phyloP scores from a whole-genome alignment of 2,329 filamentous ascomycete species.

The Dryadomyces quercus-mongolicae region DNA sequence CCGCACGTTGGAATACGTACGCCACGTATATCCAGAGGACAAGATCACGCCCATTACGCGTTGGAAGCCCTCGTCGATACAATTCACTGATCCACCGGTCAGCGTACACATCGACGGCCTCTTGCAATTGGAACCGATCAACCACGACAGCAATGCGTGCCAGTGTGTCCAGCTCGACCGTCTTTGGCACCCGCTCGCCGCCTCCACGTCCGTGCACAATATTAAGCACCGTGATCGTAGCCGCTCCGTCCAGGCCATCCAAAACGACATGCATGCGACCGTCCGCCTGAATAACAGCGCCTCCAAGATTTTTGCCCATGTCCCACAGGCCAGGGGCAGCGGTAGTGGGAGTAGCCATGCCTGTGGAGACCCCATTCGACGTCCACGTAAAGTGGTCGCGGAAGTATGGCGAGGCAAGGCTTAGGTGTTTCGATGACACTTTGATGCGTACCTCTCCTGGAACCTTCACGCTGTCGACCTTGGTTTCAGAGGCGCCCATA shows the following conservation, averaged over 20 bases:
- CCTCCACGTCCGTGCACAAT: constrained; percentile 31
- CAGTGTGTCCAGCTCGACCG: constrained; percentile 26
- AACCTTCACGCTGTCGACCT: not conserved
- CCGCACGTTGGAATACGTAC: constrained; percentile 18
- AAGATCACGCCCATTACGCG: constrained; percentile 13
- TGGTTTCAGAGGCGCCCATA: constrained; percentile 1
- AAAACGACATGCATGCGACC: constrained; percentile 20
- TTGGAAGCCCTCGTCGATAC: constrained; percentile 7
- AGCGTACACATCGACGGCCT: constrained; percentile 28
- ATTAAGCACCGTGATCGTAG: constrained; percentile 27
- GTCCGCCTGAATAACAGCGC: constrained; percentile 14
- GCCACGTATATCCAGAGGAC: constrained; percentile 20
- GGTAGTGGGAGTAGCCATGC: not conserved
- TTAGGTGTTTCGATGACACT: constrained; percentile 23
- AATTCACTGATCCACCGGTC: constrained; percentile 25
- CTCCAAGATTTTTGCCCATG: not conserved
- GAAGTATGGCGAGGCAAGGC: constrained; percentile 20
- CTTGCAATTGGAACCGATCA: constrained; percentile 28
- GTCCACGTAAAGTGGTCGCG: constrained; percentile 15
- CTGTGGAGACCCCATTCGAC: not conserved
- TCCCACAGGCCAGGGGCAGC: not conserved
- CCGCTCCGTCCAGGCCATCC: constrained; percentile 22
- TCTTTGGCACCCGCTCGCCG: constrained; percentile 24
- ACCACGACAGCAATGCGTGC: constrained; percentile 30
- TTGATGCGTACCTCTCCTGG: constrained; percentile 20